These are phyloP conservation scores for Thalassia testudinum DNA, from an alignment of 116 monocot genomes.

Conservation along the genomic window DNA sequence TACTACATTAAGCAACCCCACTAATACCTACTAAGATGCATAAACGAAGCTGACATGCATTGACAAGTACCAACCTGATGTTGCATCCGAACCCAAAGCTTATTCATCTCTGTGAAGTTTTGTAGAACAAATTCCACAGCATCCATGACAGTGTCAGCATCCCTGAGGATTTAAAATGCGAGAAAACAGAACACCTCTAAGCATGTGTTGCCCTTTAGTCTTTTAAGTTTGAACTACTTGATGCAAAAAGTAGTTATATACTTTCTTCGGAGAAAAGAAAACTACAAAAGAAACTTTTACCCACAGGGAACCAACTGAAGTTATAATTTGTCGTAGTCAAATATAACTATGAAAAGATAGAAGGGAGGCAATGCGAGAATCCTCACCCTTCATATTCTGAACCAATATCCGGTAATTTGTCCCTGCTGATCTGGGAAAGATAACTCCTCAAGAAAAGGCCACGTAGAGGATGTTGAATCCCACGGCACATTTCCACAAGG, in stretches of 20 bases:
- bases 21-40: not conserved
- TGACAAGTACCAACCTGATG: constrained; percentile 54
- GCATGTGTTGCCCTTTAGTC: too few relatives aligned
- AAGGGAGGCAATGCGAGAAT: not conserved
- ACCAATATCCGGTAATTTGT: constrained; percentile 94
- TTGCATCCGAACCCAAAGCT: constrained; percentile 98
- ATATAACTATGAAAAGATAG: not conserved
- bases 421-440: constrained; percentile 85
- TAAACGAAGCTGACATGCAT: not conserved
- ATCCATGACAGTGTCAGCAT: constrained; percentile 58
- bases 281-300: not conserved
- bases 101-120: constrained; percentile 99
- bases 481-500: constrained; percentile 98
- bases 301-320: not conserved
- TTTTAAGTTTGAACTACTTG: not conserved
- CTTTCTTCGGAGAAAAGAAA: not conserved
- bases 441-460: constrained; percentile 97
- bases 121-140: constrained; percentile 97
- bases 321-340: not conserved
- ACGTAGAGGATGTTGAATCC: constrained; percentile 86
- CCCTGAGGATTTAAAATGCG: constrained; percentile 55
- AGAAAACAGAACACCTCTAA: too few relatives aligned
- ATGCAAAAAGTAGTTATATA: too few relatives aligned
- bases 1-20: not conserved
- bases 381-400: constrained; percentile 95